phyloP scores from a whole-genome alignment of 352 stramenopile species.

The Ophiocytium majus region DNA sequence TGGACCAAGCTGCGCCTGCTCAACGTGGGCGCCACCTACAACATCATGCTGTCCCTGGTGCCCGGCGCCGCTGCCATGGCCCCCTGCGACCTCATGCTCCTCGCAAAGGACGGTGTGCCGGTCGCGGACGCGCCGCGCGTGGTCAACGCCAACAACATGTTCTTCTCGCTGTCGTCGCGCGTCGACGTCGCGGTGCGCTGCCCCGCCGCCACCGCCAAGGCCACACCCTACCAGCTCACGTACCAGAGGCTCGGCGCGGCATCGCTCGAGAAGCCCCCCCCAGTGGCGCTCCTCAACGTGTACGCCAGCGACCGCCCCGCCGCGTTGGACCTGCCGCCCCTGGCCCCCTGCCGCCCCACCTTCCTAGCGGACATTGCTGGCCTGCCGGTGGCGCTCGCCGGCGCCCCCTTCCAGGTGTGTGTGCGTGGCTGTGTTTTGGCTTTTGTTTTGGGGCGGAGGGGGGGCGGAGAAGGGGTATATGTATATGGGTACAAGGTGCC shows the following conservation, averaged over 20 bases:
- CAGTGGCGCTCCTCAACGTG: background rate
- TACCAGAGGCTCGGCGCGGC: background rate
- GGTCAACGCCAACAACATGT: background rate
- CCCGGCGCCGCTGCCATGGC: background rate
- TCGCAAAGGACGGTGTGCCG: constrained; percentile 53
- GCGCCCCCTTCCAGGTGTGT: background rate
- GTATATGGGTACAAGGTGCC: no score
- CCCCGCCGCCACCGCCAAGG: background rate
- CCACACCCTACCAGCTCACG: background rate
- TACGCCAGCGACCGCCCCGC: background rate
- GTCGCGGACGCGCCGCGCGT: constrained; percentile 31
- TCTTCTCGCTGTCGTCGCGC: background rate
- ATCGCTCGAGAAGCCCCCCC: background rate
- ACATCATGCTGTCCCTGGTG: constrained; percentile 30
- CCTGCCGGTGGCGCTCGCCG: background rate
- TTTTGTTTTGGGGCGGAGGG: no score
- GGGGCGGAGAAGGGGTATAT: no score
- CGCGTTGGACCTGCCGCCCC: constrained; percentile 3
- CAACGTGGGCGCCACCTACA: constrained; percentile 3
- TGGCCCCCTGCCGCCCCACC: background rate
- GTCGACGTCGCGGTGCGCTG: constrained; percentile 21
- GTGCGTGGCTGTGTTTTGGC: no score
- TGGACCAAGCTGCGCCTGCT: constrained; percentile 41
- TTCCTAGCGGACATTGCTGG: background rate
- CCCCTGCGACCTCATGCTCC: constrained; percentile 35